These are phyloP conservation scores for Kazachstania sp. DNA, from an alignment of 1,139 yeast species.

Conservation along the genomic window DNA sequence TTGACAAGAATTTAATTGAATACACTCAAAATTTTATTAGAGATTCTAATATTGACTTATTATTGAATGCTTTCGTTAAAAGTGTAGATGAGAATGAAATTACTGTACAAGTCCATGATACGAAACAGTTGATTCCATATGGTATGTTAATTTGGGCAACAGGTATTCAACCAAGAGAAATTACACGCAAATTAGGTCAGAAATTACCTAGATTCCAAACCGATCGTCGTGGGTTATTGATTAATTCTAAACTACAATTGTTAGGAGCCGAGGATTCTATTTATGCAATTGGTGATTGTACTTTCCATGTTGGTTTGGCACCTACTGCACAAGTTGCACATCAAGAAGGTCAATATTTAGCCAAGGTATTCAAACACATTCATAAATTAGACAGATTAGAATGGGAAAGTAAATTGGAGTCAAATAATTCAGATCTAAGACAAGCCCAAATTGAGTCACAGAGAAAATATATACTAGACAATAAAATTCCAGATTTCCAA, in stretches of 20 bases:
- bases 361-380: constrained; percentile 57
- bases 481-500: constrained; percentile 43
- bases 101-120: constrained; percentile 55
- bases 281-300: constrained; percentile 91
- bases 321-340: constrained; percentile 98
- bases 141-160: constrained; percentile 96
- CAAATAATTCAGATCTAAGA: constrained; percentile 17
- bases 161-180: constrained; percentile 84
- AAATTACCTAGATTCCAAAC: constrained; percentile 51
- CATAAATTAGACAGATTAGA: constrained; percentile 61
- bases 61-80: constrained; percentile 81
- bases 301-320: constrained; percentile 75
- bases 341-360: constrained; percentile 84
- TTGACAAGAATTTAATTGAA: constrained; percentile 72
- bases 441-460: constrained; percentile 26
- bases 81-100: constrained; percentile 63
- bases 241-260: constrained; percentile 73
- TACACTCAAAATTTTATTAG: constrained; percentile 77
- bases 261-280: constrained; percentile 72
- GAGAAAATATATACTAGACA: constrained; percentile 32
- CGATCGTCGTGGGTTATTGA: constrained; percentile 82
- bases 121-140: constrained; percentile 61
- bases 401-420: constrained; percentile 32
- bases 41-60: constrained; percentile 69
- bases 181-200: constrained; percentile 57